Conservation (phyloP, 148 eudicot genomes). For the Rhododendron kiyosumense region DNA sequence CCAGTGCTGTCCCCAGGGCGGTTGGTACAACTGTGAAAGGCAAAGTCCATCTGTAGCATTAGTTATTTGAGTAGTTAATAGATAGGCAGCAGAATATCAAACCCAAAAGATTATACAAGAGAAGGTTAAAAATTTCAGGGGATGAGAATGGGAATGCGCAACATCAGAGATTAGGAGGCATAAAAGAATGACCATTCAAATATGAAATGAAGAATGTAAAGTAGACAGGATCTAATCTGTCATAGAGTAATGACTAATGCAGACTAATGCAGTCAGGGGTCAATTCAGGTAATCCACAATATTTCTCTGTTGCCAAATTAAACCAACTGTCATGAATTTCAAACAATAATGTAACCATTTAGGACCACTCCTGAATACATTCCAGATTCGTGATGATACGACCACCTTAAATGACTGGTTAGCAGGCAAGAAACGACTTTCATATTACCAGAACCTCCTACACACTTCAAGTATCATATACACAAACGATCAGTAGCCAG, state of each 20-base stretch:
- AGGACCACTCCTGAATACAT: background rate
- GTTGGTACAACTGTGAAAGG: conserved; percentile 96
- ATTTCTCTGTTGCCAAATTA: background rate
- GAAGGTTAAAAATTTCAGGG: background rate
- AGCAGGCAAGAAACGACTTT: background rate
- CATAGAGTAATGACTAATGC: background rate
- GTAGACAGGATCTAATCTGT: background rate
- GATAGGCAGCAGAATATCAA: conserved; percentile 13
- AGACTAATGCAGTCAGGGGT: background rate
- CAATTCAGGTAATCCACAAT: background rate
- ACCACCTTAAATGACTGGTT: background rate
- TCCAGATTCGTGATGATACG: background rate
- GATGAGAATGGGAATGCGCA: background rate
- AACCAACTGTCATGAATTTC: background rate
- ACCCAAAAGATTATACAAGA: background rate
- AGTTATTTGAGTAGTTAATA: conserved; percentile 66
- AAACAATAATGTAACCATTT: background rate
- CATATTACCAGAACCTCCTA: background rate
- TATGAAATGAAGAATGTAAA: background rate
- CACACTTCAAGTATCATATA: background rate
- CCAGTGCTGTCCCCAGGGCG: conserved; percentile 91
- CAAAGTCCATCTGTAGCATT: conserved; percentile 88
- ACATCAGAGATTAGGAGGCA: background rate
- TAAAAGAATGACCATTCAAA: background rate
- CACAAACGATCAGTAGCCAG: background rate